Conservation (phyloP, 2,329 filamentous ascomycete species). For the Fragosphaeria purpurea region DNA sequence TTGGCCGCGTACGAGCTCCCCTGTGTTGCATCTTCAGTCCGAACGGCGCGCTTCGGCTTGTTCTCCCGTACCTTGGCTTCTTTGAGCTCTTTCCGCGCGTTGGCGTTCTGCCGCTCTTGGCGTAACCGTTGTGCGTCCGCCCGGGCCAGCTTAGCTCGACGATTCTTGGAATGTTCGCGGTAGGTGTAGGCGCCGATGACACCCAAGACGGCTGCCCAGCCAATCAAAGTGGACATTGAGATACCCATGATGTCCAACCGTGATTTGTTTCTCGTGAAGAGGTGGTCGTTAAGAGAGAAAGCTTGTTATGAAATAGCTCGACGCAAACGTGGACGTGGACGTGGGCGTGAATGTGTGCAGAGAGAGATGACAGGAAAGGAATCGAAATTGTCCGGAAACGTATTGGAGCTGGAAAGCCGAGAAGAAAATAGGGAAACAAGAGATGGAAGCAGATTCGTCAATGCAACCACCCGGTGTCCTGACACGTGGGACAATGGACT, state of each 20-base stretch:
- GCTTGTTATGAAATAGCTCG: no score
- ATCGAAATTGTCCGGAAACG: background rate
- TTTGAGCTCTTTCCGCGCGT: slow-evolving; percentile 25
- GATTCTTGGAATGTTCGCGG: slow-evolving; percentile 16
- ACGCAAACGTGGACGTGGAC: no score
- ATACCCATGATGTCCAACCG: slow-evolving; percentile 21
- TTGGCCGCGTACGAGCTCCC: slow-evolving; percentile 15
- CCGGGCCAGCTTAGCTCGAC: slow-evolving; percentile 13
- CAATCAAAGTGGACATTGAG: slow-evolving; percentile 23
- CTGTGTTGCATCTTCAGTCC: slow-evolving; percentile 20
- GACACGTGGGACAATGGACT: no score
- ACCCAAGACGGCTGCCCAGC: slow-evolving; percentile 22
- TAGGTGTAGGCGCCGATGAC: slow-evolving; percentile 16
- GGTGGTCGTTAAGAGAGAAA: background rate
- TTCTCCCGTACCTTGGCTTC: slow-evolving; percentile 10
- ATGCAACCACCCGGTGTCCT: no score
- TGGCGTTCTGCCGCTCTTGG: slow-evolving; percentile 22
- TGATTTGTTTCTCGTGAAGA: background rate
- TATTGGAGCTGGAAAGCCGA: background rate
- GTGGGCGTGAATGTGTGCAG: background rate
- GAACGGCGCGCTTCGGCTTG: slow-evolving; percentile 24
- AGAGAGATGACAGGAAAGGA: background rate
- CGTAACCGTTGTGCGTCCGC: slow-evolving; percentile 17
- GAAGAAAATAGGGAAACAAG: background rate
- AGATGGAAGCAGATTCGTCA: background rate